phyloP scores from a whole-genome alignment of 768 basidiomycete genomes.

The Collybiopsis luxurians region DNA sequence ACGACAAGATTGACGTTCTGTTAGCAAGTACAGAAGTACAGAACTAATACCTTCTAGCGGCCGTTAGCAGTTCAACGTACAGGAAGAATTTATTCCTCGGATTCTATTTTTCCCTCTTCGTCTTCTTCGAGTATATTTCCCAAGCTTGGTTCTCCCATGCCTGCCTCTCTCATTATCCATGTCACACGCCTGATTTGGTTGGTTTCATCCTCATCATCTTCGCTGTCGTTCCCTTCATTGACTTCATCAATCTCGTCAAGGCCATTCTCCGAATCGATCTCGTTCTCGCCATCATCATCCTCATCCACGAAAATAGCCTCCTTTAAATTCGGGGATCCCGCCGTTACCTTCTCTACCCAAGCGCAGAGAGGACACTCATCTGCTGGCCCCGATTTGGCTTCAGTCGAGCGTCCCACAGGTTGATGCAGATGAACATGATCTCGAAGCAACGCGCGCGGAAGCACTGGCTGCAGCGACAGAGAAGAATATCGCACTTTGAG shows the following conservation, averaged over 20 bases:
- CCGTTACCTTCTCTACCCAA: slow-evolving; percentile 1
- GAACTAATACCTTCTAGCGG: too few relatives aligned
- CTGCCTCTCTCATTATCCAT: neutral
- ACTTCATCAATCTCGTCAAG: too few relatives aligned
- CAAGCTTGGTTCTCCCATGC: too few relatives aligned
- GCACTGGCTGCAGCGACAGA: neutral
- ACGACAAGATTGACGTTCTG: too few relatives aligned
- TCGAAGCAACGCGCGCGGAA: neutral
- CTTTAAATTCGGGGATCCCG: neutral
- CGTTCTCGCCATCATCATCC: neutral
- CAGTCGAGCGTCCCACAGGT: neutral
- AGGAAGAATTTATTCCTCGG: too few relatives aligned
- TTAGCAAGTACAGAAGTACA: too few relatives aligned
- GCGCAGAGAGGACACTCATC: neutral
- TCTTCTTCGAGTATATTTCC: slow-evolving; percentile 21
- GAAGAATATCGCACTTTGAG: neutral
- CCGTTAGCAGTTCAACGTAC: too few relatives aligned
- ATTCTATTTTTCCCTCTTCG: slow-evolving; percentile 15
- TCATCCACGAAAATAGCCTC: slow-evolving; percentile 1
- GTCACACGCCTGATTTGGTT: neutral
- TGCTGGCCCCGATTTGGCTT: neutral
- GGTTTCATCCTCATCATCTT: neutral
- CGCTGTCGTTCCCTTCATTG: too few relatives aligned
- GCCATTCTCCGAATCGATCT: neutral
- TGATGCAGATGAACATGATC: neutral